phyloP scores from a whole-genome alignment of 2,329 filamentous ascomycete genomes.

The Fusarium sp. region DNA sequence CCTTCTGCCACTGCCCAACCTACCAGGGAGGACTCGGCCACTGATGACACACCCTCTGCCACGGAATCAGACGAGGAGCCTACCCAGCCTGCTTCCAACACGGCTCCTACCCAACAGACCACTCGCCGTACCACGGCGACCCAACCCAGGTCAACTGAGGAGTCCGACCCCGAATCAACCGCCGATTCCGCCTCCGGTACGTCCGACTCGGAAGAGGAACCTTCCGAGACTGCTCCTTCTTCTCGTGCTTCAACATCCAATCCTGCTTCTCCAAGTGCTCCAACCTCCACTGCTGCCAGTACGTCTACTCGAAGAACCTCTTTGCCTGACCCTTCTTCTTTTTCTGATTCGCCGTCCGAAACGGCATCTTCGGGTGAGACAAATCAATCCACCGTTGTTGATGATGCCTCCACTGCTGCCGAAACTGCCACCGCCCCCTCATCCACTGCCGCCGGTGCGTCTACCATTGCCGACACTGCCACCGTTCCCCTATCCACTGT shows the following conservation, averaged over 20 bases:
- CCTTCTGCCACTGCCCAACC: constrained; percentile 26
- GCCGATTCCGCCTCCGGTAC: constrained; percentile 46
- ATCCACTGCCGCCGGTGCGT: constrained; percentile 16
- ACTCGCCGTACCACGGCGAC: constrained; percentile 22
- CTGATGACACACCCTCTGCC: constrained; percentile 21
- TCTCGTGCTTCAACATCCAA: constrained; percentile 46
- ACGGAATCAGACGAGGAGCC: constrained; percentile 29
- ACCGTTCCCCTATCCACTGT: constrained; percentile 23
- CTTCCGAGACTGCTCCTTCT: constrained; percentile 44
- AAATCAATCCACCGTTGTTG: constrained; percentile 32
- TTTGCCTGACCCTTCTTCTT: constrained; percentile 45
- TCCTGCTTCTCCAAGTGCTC: constrained; percentile 42
- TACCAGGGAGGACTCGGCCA: constrained; percentile 27
- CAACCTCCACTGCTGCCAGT: constrained; percentile 47
- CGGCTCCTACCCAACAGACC: constrained; percentile 18
- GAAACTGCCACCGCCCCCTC: constrained; percentile 17
- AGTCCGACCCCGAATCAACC: constrained; percentile 34
- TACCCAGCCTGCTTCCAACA: constrained; percentile 27
- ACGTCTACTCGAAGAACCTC: constrained; percentile 48
- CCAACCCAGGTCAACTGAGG: constrained; percentile 17
- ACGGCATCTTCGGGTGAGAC: constrained; percentile 44
- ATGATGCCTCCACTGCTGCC: constrained; percentile 27
- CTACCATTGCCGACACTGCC: constrained; percentile 29
- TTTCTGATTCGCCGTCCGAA: constrained; percentile 45
- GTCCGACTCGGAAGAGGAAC: constrained; percentile 44